Base-by-base conservation (phyloP, 768 basidiomycete species). In the Exidia glandulosa region DNA sequence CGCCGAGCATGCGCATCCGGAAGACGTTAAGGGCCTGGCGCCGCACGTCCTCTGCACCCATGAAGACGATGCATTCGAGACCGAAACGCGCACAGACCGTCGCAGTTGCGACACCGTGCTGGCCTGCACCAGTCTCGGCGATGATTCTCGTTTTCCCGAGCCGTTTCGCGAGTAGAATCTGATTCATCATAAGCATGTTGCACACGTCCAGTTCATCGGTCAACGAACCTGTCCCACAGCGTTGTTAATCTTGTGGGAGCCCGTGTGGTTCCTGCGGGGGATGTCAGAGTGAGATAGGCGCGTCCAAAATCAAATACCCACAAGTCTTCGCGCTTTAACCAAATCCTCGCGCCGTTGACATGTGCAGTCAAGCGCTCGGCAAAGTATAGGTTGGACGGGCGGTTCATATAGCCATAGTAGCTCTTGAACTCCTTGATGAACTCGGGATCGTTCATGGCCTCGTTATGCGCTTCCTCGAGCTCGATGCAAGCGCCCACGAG, bases 211-310 rank as follows among this genome's bases (percentile, higher is more conserved):
- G 25, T 6, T 5, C 5, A 45, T 5, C 52, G n/a, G 41, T 16
- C 29, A 31, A 67, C 76, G 63, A 66, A 85, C 88, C 79, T 95
- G 94, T 33, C 96, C 96, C 61, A 99, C 87, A 27, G 95, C 95
- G 71, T 99, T 99, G 75, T 98, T 98, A 69, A 99, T 98, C 73
- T 98, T 99, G 74, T 99, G 96, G 10, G 94, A 97, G 16, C 96
- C 96, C 0, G 96, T 98, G 70, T 98, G 95, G 71, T 99, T 99
- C 61, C 89, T 91, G 60, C 19, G 27, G 60, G 31, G 55, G 56
- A n/a, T n/a, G n/a, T n/a, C n/a, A n/a, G 45, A 32, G 13, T n/a
- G n/a, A n/a, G 60, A 62, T 65, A 55, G 59, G 36, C 33, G 4
- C 47, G 32, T 23, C 25, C 30, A 29, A 30, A 55, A 14, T 32